A percentile compares a stretch with the other conserved stretches of the same genome.
Conservation (phyloP, 176 grass and related monocot genomes). For the Otatea glauca region DNA sequence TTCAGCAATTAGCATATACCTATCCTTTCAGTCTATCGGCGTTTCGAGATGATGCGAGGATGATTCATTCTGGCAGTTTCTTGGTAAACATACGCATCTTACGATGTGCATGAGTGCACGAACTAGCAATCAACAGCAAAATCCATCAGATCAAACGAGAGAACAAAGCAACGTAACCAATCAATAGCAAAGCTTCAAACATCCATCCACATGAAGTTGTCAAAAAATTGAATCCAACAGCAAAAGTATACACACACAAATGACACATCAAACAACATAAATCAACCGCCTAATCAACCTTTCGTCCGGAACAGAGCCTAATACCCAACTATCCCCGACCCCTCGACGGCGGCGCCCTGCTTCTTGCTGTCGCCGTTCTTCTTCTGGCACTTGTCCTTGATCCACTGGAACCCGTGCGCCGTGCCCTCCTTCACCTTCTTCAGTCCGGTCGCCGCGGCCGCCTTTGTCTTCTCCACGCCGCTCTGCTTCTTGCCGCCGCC, state of each 20-base stretch:
- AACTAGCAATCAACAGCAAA: not conserved
- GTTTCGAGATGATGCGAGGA: not conserved
- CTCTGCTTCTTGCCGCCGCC: constrained; percentile 37
- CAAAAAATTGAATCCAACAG: not conserved
- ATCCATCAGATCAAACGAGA: not conserved
- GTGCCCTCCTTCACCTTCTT: constrained; percentile 89
- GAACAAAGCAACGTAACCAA: not conserved
- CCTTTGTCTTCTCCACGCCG: constrained; percentile 74
- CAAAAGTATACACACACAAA: not conserved
- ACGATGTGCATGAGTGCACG: not conserved
- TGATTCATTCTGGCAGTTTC: not conserved
- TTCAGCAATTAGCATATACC: not conserved
- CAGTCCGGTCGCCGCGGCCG: constrained; percentile 60
- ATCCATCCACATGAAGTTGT: not conserved
- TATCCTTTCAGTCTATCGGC: not conserved
- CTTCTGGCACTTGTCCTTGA: constrained; percentile 83
- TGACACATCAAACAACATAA: not conserved
- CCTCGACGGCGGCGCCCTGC: constrained; percentile 16
- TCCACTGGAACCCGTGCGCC: constrained; percentile 76
- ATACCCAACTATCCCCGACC: constrained; percentile 26
- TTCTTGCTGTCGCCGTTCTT: constrained; percentile 40
- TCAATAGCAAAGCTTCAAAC: not conserved
- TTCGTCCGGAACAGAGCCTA: not conserved
- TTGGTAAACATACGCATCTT: not conserved
- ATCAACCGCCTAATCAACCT: not conserved